phyloP scores from a whole-genome alignment of 139 green algal genomes.

The Chlorella sp. region DNA sequence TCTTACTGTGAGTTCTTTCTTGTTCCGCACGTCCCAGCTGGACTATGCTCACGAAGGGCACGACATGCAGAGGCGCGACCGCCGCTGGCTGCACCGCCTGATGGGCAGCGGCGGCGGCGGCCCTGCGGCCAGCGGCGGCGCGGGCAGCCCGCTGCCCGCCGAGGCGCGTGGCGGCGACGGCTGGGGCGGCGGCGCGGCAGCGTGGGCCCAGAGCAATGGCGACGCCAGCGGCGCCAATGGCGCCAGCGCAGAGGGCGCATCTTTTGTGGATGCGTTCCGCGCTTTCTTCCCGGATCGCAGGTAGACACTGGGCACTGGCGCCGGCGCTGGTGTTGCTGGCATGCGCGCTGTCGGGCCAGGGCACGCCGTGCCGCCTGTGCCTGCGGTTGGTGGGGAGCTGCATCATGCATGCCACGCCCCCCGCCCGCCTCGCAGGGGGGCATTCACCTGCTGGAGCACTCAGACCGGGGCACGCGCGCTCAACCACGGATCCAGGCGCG shows the following conservation, averaged over 20 bases:
- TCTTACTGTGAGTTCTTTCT: neutral
- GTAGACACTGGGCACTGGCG: too few species aligned
- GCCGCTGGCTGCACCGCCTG: conserved; percentile 50
- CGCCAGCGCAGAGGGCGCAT: neutral
- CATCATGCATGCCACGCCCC: too few species aligned
- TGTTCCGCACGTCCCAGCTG: neutral
- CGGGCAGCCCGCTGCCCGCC: neutral
- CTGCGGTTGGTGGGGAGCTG: too few species aligned
- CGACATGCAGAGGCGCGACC: conserved; percentile 21
- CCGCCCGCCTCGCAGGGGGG: conserved; percentile 50
- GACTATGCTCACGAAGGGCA: conserved; percentile 38
- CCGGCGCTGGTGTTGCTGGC: too few species aligned
- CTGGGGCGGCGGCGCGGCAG: neutral
- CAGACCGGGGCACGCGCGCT: conserved; percentile 45
- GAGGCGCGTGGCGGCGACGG: neutral
- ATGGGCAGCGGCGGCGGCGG: conserved; percentile 9
- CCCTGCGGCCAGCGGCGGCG: neutral
- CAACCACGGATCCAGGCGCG: too few species aligned
- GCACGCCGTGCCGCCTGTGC: too few species aligned
- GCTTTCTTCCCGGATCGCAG: too few species aligned
- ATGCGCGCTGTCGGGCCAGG: too few species aligned
- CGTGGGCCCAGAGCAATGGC: neutral
- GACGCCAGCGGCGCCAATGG: neutral
- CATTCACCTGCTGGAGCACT: conserved; percentile 83
- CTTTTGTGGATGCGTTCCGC: conserved; percentile 61